phyloP scores from a whole-genome alignment of 2,329 filamentous ascomycete species.

The Colletotrichum lini region DNA sequence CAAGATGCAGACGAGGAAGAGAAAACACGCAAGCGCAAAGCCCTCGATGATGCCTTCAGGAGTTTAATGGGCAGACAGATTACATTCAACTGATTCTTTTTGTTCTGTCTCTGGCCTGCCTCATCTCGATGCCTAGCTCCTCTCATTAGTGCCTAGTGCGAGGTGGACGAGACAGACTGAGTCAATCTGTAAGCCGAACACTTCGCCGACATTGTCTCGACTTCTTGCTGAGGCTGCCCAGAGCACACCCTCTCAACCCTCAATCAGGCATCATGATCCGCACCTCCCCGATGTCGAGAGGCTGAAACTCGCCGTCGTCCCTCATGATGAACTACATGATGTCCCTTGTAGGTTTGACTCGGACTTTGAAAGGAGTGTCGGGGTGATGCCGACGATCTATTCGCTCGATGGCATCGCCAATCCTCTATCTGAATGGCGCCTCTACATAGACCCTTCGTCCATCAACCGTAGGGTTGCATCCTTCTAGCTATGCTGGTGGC shows the following conservation, averaged over 20 bases:
- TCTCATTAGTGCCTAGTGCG: neutral
- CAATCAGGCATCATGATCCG: neutral
- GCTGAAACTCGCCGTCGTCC: slow-evolving; percentile 9
- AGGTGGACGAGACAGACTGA: neutral
- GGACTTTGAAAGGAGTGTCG: neutral
- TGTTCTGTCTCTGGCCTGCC: neutral
- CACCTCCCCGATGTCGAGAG: neutral
- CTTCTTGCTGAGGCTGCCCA: neutral
- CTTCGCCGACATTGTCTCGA: neutral
- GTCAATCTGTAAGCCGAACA: neutral
- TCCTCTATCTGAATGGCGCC: neutral
- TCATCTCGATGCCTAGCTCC: neutral
- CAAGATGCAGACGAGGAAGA: slow-evolving; percentile 58
- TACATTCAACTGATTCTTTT: slow-evolving; percentile 63
- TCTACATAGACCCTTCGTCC: neutral
- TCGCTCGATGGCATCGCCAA: too few relatives aligned
- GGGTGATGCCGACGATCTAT: neutral
- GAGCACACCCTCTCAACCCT: neutral
- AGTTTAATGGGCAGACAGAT: slow-evolving; percentile 82
- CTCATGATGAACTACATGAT: neutral
- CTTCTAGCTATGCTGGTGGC: slow-evolving; percentile 5
- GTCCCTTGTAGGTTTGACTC: slow-evolving; percentile 3
- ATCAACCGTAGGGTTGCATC: neutral
- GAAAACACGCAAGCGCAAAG: slow-evolving; percentile 78
- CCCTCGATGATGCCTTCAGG: slow-evolving; percentile 83